Conservation (phyloP, 129 eudicot genomes). For the Lonicera japonica region DNA sequence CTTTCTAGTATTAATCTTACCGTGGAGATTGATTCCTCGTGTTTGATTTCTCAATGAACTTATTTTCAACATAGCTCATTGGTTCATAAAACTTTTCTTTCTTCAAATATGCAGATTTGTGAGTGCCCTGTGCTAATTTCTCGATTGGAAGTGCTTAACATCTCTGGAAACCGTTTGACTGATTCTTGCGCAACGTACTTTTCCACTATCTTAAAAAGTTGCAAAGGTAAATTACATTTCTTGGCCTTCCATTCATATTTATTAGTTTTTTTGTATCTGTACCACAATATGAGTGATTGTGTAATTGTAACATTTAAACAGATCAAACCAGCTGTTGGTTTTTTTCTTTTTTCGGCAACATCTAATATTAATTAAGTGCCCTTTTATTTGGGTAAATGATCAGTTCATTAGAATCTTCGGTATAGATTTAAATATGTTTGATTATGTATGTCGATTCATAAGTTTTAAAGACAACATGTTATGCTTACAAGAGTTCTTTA, state of each 20-base stretch:
- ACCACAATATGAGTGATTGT: neutral
- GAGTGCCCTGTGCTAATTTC: conserved; percentile 69
- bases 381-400: neutral
- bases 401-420: neutral
- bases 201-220: conserved; percentile 63
- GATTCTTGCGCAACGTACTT: conserved; percentile 83
- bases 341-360: too few species aligned
- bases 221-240: conserved; percentile 54
- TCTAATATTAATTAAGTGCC: neutral
- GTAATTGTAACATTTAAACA: neutral
- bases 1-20: neutral
- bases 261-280: conserved; percentile 13
- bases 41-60: neutral
- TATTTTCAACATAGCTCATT: neutral
- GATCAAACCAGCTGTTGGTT: neutral
- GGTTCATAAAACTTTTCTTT: neutral
- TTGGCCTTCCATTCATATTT: neutral
- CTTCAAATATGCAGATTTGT: conserved; percentile 52
- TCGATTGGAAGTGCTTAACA: conserved; percentile 88
- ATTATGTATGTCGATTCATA: neutral
- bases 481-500: conserved; percentile 10
- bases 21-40: neutral
- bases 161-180: conserved; percentile 87
- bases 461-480: neutral
- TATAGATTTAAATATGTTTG: conserved; percentile 1